These are phyloP conservation scores for Lagenaria siceraria DNA, from an alignment of 306 rosid genomes.

Conservation along the genomic window DNA sequence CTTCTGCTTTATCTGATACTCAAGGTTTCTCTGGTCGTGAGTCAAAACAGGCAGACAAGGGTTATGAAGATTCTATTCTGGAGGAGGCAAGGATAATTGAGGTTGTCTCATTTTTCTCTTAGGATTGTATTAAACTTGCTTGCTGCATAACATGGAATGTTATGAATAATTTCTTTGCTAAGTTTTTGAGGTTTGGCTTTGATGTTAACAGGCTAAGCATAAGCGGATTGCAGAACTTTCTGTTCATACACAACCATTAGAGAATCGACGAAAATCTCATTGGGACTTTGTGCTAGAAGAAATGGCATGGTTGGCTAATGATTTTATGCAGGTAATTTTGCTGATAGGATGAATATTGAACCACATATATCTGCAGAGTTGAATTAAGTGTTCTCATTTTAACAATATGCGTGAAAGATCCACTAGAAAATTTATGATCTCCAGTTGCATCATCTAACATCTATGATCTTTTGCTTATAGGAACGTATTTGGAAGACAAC, in stretches of 20 bases:
- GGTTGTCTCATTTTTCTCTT: constrained; percentile 35
- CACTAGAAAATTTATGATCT: not conserved
- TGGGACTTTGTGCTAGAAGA: constrained; percentile 98
- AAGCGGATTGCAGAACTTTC: constrained; percentile 91
- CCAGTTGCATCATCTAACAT: not conserved
- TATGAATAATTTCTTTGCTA: constrained; percentile 4
- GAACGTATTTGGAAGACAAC: constrained; percentile 95
- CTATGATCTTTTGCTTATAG: constrained; percentile 29
- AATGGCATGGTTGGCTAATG: constrained; percentile 98
- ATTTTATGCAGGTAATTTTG: constrained; percentile 79
- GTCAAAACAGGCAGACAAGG: constrained; percentile 49
- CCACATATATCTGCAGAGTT: not conserved
- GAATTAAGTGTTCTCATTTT: not conserved
- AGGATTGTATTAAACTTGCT: constrained; percentile 7
- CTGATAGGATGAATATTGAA: not conserved
- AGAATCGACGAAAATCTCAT: constrained; percentile 48
- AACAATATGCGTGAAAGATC: not conserved
- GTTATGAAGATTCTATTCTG: constrained; percentile 79
- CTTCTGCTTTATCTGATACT: constrained; percentile 27
- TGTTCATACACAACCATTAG: constrained; percentile 38
- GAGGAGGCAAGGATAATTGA: constrained; percentile 79
- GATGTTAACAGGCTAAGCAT: constrained; percentile 59
- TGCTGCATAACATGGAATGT: not conserved
- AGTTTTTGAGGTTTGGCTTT: constrained; percentile 17
- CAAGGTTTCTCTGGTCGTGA: constrained; percentile 26